A percentile compares a stretch with the other conserved stretches of the same genome.
phyloP scores from a whole-genome alignment of 176 grass and related monocot genomes.

The Aegilops sharonensis region DNA sequence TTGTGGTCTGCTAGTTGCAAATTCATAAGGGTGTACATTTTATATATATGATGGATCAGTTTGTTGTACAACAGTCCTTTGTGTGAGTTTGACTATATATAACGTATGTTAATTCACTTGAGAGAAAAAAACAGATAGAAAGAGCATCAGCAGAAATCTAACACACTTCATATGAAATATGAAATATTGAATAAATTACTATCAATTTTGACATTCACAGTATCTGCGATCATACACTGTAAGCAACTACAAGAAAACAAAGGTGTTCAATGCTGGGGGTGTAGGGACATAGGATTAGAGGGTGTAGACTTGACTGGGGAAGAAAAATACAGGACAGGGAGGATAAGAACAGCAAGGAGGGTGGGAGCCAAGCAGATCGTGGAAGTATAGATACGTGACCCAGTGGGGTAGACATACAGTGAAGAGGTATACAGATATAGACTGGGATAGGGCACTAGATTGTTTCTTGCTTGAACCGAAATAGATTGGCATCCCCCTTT shows the following conservation, averaged over 20 bases:
- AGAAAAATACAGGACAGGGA: background rate
- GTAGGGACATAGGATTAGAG: background rate
- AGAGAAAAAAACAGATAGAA: background rate
- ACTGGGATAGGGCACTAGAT: background rate
- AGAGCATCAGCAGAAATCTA: constrained; percentile 11
- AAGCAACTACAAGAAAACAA: constrained; percentile 15
- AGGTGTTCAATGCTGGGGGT: background rate
- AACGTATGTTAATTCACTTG: constrained; percentile 5
- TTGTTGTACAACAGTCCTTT: background rate
- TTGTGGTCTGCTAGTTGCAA: background rate
- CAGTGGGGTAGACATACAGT: background rate
- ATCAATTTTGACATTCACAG: background rate
- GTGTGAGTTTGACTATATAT: constrained; percentile 15
- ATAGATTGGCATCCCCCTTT: background rate
- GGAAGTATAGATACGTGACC: background rate
- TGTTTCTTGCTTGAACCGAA: background rate
- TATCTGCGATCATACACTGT: background rate
- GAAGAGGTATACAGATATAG: background rate
- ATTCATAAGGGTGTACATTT: background rate
- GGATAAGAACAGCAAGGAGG: background rate
- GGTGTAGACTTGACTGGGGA: background rate
- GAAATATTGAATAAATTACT: background rate
- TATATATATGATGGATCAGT: background rate
- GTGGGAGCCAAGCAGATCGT: background rate
- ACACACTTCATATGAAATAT: background rate